phyloP scores from a whole-genome alignment of 768 basidiomycete species.

The Kwoniella europaea region DNA sequence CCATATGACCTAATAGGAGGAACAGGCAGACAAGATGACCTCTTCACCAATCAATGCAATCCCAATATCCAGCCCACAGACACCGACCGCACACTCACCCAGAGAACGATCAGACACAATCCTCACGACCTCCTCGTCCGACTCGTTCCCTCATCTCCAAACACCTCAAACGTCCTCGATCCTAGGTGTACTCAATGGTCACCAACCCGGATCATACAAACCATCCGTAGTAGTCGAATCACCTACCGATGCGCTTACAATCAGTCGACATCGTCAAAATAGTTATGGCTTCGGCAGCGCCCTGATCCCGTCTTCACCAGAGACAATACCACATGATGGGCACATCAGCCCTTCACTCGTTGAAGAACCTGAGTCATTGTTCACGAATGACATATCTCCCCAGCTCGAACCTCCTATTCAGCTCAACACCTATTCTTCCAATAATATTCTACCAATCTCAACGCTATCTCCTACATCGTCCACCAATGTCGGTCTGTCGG shows the following conservation, averaged over 20 bases:
- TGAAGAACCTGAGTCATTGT: background rate
- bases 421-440: background rate
- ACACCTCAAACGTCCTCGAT: slow-evolving; percentile 29
- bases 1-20: too few relatives aligned
- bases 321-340: background rate
- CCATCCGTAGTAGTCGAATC: slow-evolving; percentile 1
- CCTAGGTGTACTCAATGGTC: slow-evolving; percentile 14
- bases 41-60: background rate
- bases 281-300: slow-evolving; percentile 20
- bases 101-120: slow-evolving; percentile 25
- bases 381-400: background rate
- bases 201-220: background rate
- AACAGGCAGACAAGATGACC: slow-evolving; percentile 4
- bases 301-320: background rate
- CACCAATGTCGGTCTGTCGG: too few relatives aligned
- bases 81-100: background rate
- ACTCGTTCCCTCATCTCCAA: slow-evolving; percentile 20
- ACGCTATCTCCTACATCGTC: too few relatives aligned
- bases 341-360: background rate
- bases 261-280: slow-evolving; percentile 3
- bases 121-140: slow-evolving; percentile 27
- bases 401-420: background rate
- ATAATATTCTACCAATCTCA: background rate
- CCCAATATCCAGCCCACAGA: background rate
- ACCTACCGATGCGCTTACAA: background rate